phyloP scores from a whole-genome alignment of 2,329 filamentous ascomycete genomes.

The Cordyceps cicadae region DNA sequence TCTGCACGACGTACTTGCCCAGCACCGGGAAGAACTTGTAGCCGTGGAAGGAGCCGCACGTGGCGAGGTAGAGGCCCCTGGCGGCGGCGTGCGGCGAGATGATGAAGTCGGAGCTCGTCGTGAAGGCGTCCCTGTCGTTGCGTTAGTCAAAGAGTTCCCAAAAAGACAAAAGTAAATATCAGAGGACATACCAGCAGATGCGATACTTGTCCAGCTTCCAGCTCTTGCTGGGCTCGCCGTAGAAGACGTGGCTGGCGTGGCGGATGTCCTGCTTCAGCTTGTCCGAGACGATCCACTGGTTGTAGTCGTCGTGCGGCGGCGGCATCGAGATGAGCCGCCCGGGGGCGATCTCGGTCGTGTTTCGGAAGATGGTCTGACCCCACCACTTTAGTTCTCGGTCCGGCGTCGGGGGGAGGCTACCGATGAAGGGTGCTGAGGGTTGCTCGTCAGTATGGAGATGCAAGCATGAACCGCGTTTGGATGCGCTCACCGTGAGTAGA shows the following conservation, averaged over 20 bases:
- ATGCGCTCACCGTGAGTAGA: constrained; percentile 24
- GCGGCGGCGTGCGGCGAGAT: constrained; percentile 47
- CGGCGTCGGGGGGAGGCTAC: constrained; percentile 46
- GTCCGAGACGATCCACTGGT: constrained; percentile 52
- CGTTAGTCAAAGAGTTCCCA: not conserved
- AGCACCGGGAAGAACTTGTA: constrained; percentile 61
- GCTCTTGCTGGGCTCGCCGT: constrained; percentile 44
- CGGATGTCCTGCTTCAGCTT: constrained; percentile 50
- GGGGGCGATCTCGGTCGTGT: constrained; percentile 43
- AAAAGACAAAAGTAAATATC: no score
- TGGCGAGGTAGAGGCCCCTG: constrained; percentile 51
- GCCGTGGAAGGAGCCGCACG: constrained; percentile 58
- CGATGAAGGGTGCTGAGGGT: constrained; percentile 45
- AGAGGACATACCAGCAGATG: constrained; percentile 65
- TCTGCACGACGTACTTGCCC: constrained; percentile 53
- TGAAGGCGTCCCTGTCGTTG: constrained; percentile 52
- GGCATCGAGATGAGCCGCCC: constrained; percentile 49
- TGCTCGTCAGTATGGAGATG: constrained; percentile 23
- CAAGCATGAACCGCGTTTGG: not conserved
- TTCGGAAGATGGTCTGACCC: constrained; percentile 52
- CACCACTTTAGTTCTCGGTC: constrained; percentile 50
- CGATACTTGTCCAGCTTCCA: constrained; percentile 56
- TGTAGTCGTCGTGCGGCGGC: constrained; percentile 47
- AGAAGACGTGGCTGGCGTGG: constrained; percentile 49
- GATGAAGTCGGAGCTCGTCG: constrained; percentile 52